Evolutionary conservation across 345 rosid species (phyloP).

Genomic region (Orychophragmus violaceus): DNA sequence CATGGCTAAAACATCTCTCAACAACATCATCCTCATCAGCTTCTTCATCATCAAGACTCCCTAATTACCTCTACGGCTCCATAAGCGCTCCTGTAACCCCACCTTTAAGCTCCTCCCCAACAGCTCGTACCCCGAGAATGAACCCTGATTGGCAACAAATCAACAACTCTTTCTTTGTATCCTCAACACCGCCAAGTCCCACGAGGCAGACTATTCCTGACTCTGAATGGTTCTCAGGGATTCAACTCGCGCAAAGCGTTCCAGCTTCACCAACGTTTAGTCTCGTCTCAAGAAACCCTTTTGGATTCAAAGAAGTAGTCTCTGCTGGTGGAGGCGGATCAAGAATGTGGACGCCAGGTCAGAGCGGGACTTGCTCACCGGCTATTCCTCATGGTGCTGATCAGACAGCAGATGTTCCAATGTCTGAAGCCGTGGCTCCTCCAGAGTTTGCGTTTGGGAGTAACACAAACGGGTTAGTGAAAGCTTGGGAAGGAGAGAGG

Average conservation of each 20-base stretch:
- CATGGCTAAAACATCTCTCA: slow-evolving; percentile 93
- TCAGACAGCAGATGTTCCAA: slow-evolving; percentile 76
- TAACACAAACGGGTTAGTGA: slow-evolving; percentile 60
- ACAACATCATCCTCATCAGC: slow-evolving; percentile 73
- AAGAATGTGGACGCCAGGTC: slow-evolving; percentile 89
- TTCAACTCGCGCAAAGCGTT: slow-evolving; percentile 66
- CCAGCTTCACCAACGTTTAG: slow-evolving; percentile 92
- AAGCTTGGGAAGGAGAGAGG: slow-evolving; percentile 99
- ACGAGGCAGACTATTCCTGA: slow-evolving; percentile 68
- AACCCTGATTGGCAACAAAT: slow-evolving; percentile 39
- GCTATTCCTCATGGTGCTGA: slow-evolving; percentile 64
- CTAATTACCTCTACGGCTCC: slow-evolving; percentile 71
- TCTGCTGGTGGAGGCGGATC: slow-evolving; percentile 51
- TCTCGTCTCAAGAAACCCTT: slow-evolving; percentile 70
- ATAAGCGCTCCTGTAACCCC: slow-evolving; percentile 99
- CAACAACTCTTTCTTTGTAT: slow-evolving; percentile 57
- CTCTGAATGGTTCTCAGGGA: slow-evolving; percentile 82
- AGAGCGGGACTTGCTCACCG: slow-evolving; percentile 95
- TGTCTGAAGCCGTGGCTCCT: slow-evolving; percentile 50
- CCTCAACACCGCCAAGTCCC: slow-evolving; percentile 97
- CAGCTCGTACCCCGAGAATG: slow-evolving; percentile 66
- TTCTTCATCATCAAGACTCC: slow-evolving; percentile 60
- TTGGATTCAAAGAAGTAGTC: slow-evolving; percentile 56
- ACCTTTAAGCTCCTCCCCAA: slow-evolving; percentile 96
- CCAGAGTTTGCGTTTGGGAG: slow-evolving; percentile 92